Evolutionary conservation across 2,329 filamentous ascomycete species (phyloP).

Genomic region (Trichophyton equinum): DNA sequence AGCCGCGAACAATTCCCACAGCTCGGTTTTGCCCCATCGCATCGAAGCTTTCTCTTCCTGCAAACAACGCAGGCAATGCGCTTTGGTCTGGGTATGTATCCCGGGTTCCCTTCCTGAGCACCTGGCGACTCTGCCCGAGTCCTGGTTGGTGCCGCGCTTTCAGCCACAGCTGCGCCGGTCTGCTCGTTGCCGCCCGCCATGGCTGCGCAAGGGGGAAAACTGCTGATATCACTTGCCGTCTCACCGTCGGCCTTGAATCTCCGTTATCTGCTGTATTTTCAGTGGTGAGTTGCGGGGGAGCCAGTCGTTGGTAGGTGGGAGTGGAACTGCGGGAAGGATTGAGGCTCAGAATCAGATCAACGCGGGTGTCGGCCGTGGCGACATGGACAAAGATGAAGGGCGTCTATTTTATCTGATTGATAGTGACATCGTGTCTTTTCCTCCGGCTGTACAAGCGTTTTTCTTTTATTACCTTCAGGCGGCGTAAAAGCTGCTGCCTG

Average conservation of each 20-base stretch:
- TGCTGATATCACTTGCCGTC: background rate
- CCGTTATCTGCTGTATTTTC: background rate
- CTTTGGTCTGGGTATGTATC: slow-evolving; percentile 68
- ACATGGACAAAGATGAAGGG: background rate
- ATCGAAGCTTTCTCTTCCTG: slow-evolving; percentile 80
- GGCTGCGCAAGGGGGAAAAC: background rate
- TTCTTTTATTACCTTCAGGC: background rate
- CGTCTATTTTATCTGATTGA: background rate
- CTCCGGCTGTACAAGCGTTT: background rate
- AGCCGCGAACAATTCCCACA: slow-evolving; percentile 83
- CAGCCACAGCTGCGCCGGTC: background rate
- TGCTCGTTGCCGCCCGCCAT: background rate
- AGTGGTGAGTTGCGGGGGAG: background rate
- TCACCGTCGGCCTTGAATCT: background rate
- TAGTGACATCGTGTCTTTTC: background rate
- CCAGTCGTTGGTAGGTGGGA: background rate
- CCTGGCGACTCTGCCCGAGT: background rate
- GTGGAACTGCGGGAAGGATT: background rate
- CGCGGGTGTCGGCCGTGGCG: background rate
- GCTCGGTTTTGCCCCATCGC: slow-evolving; percentile 70
- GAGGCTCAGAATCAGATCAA: background rate
- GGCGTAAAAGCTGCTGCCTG: slow-evolving; percentile 1
- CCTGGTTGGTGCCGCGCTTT: background rate
- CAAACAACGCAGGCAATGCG: slow-evolving; percentile 91
- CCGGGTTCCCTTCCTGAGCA: slow-evolving; percentile 30